Conservation (phyloP, 768 basidiomycete species). For the Leccinum barrowsii region DNA sequence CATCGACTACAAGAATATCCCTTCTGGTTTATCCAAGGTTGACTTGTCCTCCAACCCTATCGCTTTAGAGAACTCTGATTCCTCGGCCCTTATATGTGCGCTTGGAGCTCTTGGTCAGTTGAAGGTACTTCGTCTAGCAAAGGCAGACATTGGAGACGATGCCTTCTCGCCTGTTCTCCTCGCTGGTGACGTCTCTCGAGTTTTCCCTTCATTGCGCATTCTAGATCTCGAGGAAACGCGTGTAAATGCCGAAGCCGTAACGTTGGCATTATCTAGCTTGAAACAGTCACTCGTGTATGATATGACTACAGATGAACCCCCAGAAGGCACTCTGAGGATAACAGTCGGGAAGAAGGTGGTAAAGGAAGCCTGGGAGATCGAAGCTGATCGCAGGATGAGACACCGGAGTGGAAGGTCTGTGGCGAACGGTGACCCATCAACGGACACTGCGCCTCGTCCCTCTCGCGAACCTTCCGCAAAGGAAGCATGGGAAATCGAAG, state of each 20-base stretch:
- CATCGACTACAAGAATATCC: slow-evolving; percentile 53
- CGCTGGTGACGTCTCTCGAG: slow-evolving; percentile 12
- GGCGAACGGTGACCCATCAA: slow-evolving; percentile 14
- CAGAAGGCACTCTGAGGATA: slow-evolving; percentile 49
- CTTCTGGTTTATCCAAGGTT: slow-evolving; percentile 51
- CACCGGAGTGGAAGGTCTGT: slow-evolving; percentile 35
- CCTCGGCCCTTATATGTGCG: slow-evolving; percentile 38
- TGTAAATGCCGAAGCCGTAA: slow-evolving; percentile 45
- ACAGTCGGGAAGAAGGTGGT: slow-evolving; percentile 67
- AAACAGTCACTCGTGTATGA: slow-evolving; percentile 54
- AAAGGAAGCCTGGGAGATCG: slow-evolving; percentile 79
- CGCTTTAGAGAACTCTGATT: slow-evolving; percentile 32
- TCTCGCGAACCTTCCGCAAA: slow-evolving; percentile 40
- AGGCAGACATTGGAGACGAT: slow-evolving; percentile 58
- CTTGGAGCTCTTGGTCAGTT: slow-evolving; percentile 49
- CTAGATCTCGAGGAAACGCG: slow-evolving; percentile 69
- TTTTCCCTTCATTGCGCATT: slow-evolving; percentile 51
- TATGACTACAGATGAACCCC: slow-evolving; percentile 49
- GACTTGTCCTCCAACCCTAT: slow-evolving; percentile 70
- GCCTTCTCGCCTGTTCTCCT: slow-evolving; percentile 42
- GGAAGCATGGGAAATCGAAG: slow-evolving; percentile 79
- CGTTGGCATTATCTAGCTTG: slow-evolving; percentile 43
- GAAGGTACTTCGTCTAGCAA: slow-evolving; percentile 54
- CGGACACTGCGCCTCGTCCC: background rate
- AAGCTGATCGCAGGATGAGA: slow-evolving; percentile 55